Percentiles rank a stretch among this genome's conserved stretches.
phyloP scores from a whole-genome alignment of 345 rosid species.

The Eutrema yunnanense region DNA sequence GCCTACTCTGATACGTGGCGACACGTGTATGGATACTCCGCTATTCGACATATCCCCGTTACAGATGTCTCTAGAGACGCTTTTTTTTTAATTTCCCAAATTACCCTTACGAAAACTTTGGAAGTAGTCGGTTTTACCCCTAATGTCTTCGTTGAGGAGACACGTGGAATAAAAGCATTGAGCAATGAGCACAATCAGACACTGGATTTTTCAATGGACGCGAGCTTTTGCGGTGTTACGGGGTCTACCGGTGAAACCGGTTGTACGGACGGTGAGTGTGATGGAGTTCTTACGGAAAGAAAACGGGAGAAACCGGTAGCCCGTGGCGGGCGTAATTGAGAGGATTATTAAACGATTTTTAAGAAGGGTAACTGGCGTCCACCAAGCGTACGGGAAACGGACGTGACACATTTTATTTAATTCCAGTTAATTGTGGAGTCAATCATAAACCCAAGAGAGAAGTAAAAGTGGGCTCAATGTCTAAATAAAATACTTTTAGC shows the following conservation, averaged over 20 bases:
- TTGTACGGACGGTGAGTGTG: conserved; percentile 22
- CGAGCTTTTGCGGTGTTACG: conserved; percentile 1
- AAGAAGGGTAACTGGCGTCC: conserved; percentile 40
- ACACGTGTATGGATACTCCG: neutral
- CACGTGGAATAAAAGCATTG: conserved; percentile 21
- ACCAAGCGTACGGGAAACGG: conserved; percentile 46
- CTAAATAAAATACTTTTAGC: neutral
- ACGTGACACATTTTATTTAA: conserved; percentile 37
- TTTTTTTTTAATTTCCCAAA: neutral
- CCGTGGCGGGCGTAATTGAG: conserved; percentile 26
- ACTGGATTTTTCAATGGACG: conserved; percentile 1
- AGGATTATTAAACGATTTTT: conserved; percentile 30
- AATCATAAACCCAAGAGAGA: conserved; percentile 30
- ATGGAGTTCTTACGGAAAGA: conserved; percentile 19
- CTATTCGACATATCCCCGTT: neutral
- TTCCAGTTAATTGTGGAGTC: conserved; percentile 40
- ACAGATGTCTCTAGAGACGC: conserved; percentile 10
- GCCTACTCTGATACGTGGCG: conserved; percentile 23
- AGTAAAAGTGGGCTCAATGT: conserved; percentile 20
- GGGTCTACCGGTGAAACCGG: conserved; percentile 37
- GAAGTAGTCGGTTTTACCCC: neutral
- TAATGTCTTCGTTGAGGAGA: neutral
- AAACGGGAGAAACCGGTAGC: conserved; percentile 42
- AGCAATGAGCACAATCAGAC: conserved; percentile 15
- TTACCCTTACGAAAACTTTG: neutral